Evolutionary conservation across 768 basidiomycete genomes (phyloP), one percentile per base, ranked within the genome.

Genomic region (Leccinum subgranulosum): DNA sequence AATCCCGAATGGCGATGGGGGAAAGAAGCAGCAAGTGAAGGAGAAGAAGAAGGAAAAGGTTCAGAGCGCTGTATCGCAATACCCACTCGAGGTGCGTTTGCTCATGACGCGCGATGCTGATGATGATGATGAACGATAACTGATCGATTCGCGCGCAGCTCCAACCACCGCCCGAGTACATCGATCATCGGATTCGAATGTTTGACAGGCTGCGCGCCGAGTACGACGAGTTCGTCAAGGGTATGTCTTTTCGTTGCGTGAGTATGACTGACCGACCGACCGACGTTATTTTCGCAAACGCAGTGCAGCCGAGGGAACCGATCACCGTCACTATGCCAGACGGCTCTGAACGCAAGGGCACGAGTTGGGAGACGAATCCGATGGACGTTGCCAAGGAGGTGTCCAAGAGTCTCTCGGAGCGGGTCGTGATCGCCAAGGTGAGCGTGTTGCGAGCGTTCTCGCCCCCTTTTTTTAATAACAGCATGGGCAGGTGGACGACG

Each of bases 291-390:
- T 29, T 10, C 36, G 14, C 17, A 10, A 45, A 19, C 28, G 19
- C 51, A 65, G 89, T 79, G 1, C 90, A 96, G 78, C 87, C 92
- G 7, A 84, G 92, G 39, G 84, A 90, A 61, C 85, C 88, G 49
- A 96, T 98, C 65, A 79, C 76, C 3, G 77, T 99, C 67, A 94
- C 91, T 4, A 73, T 99, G 61, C 88, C 85, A 6, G 92, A 98
- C 77, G 94, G 95, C 15, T 85, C 88, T 7, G 81, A 87, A 65
- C 84, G 91, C 53, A 84, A 89, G 59, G 96, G 84, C 19, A 93
- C 78, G 58, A 88, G 91, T 72, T 99, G 93, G 93, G 92, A 97
- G 77, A 98, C 96, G 19, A 89, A 83, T 55, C 97, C 97, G 2
- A 83, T 98, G 84, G 85, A 90, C 66, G 76, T 99, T 58, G 95